A percentile compares a stretch with the other conserved stretches of the same genome.
phyloP scores from a whole-genome alignment of 192 early-diverging fungal genomes.

The Linderina pennispora region DNA sequence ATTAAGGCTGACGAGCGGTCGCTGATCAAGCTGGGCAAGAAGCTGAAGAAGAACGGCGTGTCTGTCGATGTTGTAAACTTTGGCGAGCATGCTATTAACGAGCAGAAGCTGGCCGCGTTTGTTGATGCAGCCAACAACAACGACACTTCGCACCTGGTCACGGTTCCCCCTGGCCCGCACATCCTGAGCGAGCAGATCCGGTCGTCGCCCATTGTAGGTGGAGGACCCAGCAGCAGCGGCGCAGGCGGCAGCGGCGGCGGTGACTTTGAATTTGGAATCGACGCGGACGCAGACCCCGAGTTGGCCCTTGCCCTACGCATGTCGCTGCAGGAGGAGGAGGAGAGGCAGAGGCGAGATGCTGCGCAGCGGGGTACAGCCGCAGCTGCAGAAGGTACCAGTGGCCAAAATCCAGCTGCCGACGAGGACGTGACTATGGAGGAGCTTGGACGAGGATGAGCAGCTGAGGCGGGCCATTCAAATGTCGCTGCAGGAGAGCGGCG shows the following conservation, averaged over 20 bases:
- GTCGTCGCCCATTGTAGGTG: conserved; percentile 79
- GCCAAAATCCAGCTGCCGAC: neutral
- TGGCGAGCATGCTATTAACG: conserved; percentile 87
- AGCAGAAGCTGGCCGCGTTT: conserved; percentile 86
- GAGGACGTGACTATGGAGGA: conserved; percentile 31
- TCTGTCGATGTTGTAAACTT: conserved; percentile 94
- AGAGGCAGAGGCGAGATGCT: conserved; percentile 60
- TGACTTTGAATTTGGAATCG: conserved; percentile 90
- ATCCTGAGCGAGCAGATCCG: conserved; percentile 81
- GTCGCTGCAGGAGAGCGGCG: conserved; percentile 39
- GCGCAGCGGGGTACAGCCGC: conserved; percentile 5
- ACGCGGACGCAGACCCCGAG: conserved; percentile 91
- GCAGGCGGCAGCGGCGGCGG: conserved; percentile 37
- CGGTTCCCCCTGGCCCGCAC: conserved; percentile 91
- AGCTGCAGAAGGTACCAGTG: neutral
- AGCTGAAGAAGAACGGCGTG: conserved; percentile 97
- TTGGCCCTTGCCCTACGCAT: conserved; percentile 87
- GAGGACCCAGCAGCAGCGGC: conserved; percentile 65
- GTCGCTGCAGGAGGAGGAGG: conserved; percentile 93
- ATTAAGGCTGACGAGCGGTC: conserved; percentile 77
- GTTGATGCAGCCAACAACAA: conserved; percentile 83
- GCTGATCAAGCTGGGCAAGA: conserved; percentile 86
- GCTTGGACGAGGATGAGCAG: conserved; percentile 40
- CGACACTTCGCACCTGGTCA: conserved; percentile 89
- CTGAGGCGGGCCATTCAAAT: conserved; percentile 43